These are phyloP conservation scores for Pittosporum tobira DNA, from an alignment of 129 eudicot species.

Conservation along the genomic window DNA sequence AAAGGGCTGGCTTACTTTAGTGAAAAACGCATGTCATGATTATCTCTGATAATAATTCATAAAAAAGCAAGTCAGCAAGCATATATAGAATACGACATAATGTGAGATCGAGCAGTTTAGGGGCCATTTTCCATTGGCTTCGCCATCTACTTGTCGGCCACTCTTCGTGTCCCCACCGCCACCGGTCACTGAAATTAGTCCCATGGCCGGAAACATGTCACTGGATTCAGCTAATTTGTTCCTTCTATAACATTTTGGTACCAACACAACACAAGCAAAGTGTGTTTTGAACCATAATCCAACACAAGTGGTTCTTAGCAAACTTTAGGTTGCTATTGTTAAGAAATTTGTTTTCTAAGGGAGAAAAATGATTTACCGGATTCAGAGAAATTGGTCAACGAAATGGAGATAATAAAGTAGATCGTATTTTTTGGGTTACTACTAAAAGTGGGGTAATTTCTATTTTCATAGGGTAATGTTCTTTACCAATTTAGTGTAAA, in stretches of 20 bases:
- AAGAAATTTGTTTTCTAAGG: not conserved
- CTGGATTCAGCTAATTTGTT: not conserved
- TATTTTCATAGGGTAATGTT: too few species aligned
- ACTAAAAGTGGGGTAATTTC: too few species aligned
- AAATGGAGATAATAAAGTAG: too few species aligned
- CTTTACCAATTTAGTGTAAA: too few species aligned
- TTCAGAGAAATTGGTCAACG: too few species aligned
- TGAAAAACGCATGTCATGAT: not conserved
- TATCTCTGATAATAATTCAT: slow-evolving; percentile 1
- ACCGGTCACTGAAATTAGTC: slow-evolving; percentile 1
- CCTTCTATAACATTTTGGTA: too few species aligned
- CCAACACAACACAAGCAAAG: not conserved
- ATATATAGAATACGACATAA: not conserved
- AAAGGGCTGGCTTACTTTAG: slow-evolving; percentile 7
- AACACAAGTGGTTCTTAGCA: not conserved
- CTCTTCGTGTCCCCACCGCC: slow-evolving; percentile 10
- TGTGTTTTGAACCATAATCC: not conserved
- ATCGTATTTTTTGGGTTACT: too few species aligned
- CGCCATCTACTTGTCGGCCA: slow-evolving; percentile 39
- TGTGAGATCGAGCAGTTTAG: not conserved
- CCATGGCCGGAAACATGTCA: not conserved
- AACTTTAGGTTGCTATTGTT: not conserved
- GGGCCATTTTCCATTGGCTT: slow-evolving; percentile 23
- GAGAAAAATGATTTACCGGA: too few species aligned
- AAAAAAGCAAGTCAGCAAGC: not conserved